phyloP scores from a whole-genome alignment of 768 basidiomycete species.

The Pleurotus ostreatus region DNA sequence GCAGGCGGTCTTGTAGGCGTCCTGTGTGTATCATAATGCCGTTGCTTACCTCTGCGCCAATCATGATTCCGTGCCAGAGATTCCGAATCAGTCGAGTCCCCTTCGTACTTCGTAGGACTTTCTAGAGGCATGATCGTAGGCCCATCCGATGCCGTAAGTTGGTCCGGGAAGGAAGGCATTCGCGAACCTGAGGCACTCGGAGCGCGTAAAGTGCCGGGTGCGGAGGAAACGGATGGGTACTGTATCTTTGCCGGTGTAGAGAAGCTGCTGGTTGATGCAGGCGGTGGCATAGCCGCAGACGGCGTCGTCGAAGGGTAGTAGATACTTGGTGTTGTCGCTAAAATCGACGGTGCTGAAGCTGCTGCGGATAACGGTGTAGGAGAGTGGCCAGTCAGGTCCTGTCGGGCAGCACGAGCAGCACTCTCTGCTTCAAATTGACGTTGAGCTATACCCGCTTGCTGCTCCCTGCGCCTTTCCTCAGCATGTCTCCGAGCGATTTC shows the following conservation, averaged over 20 bases:
- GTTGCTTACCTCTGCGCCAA: conserved; percentile 17
- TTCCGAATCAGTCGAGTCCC: conserved; percentile 44
- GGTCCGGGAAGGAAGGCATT: conserved; percentile 26
- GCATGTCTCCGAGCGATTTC: conserved; percentile 33
- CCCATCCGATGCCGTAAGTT: conserved; percentile 25
- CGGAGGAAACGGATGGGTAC: conserved; percentile 5
- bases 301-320: conserved; percentile 14
- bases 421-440: conserved; percentile 60
- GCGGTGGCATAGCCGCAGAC: conserved; percentile 16
- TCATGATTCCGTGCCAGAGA: conserved; percentile 25
- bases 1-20: conserved; percentile 24
- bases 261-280: conserved; percentile 9
- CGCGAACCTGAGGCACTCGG: conserved; percentile 28
- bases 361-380: conserved; percentile 10
- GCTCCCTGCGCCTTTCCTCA: conserved; percentile 39
- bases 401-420: conserved; percentile 40
- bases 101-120: conserved; percentile 53
- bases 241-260: conserved; percentile 1
- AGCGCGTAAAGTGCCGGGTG: conserved; percentile 20
- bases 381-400: conserved; percentile 24
- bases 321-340: conserved; percentile 12
- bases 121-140: conserved; percentile 58
- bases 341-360: conserved; percentile 14
- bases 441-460: conserved; percentile 53
- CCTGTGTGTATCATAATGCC: conserved; percentile 19